A percentile compares a stretch with the other conserved stretches of the same genome.
Evolutionary conservation across 2,329 filamentous ascomycete species (phyloP).

Genomic region (Aspergillus terreus): DNA sequence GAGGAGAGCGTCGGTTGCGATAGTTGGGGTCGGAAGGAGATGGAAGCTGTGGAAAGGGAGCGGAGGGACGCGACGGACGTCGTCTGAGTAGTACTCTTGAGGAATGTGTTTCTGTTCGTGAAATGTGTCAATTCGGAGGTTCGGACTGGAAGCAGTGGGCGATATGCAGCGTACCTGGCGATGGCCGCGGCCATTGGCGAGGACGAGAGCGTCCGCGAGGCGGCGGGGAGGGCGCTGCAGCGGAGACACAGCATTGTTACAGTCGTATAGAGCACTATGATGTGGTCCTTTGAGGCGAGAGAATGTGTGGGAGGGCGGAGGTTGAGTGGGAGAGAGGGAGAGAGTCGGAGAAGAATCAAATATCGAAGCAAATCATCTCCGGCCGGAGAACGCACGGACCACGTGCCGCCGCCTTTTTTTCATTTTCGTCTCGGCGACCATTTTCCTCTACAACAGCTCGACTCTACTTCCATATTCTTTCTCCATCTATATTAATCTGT

Average conservation of each 20-base stretch:
- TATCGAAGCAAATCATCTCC: no score
- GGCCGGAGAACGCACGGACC: conserved; percentile 23
- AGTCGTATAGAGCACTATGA: neutral
- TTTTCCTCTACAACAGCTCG: neutral
- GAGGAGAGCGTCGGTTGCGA: conserved; percentile 3
- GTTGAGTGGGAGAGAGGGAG: conserved; percentile 2
- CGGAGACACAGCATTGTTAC: conserved; percentile 32
- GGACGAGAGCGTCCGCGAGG: conserved; percentile 19
- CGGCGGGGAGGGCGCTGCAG: conserved; percentile 29
- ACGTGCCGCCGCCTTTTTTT: conserved; percentile 17
- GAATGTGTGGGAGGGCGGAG: conserved; percentile 4
- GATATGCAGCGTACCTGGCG: neutral
- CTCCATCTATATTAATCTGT: neutral
- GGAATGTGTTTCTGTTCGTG: conserved; percentile 4
- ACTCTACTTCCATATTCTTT: neutral
- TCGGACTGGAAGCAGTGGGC: conserved; percentile 6
- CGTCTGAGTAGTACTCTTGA: conserved; percentile 8
- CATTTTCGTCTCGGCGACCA: neutral
- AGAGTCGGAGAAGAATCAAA: neutral
- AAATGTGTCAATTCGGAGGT: neutral
- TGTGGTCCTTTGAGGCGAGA: neutral
- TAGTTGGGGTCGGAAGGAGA: conserved; percentile 8
- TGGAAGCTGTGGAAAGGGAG: conserved; percentile 12
- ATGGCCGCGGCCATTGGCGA: neutral
- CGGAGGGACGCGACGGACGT: conserved; percentile 12